These are phyloP conservation scores for Mortierella sp. DNA, from an alignment of 371 early-diverging fungal genomes.

Conservation along the genomic window DNA sequence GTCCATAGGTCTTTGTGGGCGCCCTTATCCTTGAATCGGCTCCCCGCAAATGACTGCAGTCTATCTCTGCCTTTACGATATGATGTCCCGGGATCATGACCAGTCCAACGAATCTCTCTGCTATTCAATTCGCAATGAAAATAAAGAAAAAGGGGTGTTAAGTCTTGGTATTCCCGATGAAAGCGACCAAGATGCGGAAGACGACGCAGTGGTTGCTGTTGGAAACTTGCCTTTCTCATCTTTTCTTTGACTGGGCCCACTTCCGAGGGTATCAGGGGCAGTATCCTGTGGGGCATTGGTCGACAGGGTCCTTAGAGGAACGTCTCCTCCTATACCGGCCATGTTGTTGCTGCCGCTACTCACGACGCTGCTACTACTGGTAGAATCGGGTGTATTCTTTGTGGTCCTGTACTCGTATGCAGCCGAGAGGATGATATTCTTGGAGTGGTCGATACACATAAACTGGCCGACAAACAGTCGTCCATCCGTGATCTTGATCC, in stretches of 20 bases:
- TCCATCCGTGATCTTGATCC: constrained; percentile 81
- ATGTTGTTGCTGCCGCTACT: not conserved
- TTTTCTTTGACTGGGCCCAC: not conserved
- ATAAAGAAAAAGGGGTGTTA: not conserved
- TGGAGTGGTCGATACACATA: constrained; percentile 84
- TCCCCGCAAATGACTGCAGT: constrained; percentile 54
- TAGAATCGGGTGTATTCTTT: not conserved
- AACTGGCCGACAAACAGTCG: constrained; percentile 84
- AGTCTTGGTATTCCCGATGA: not conserved
- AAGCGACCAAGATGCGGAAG: not conserved
- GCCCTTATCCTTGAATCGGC: constrained; percentile 26
- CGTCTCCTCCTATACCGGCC: not conserved
- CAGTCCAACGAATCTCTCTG: constrained; percentile 80
- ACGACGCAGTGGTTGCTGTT: too few relatives aligned
- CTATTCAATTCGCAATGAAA: constrained; percentile 31
- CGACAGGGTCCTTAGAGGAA: not conserved
- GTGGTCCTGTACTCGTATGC: constrained; percentile 71
- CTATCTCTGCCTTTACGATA: constrained; percentile 77
- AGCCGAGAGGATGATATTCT: constrained; percentile 83
- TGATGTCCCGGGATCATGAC: constrained; percentile 93
- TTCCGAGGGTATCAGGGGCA: not conserved
- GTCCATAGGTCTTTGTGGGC: constrained; percentile 13
- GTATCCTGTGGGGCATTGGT: not conserved
- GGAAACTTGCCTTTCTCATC: constrained; percentile 21
- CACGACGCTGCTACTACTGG: not conserved